Evolutionary conservation across 805 yeast species (phyloP).

Genomic region (Jamesozyma rosinii): DNA sequence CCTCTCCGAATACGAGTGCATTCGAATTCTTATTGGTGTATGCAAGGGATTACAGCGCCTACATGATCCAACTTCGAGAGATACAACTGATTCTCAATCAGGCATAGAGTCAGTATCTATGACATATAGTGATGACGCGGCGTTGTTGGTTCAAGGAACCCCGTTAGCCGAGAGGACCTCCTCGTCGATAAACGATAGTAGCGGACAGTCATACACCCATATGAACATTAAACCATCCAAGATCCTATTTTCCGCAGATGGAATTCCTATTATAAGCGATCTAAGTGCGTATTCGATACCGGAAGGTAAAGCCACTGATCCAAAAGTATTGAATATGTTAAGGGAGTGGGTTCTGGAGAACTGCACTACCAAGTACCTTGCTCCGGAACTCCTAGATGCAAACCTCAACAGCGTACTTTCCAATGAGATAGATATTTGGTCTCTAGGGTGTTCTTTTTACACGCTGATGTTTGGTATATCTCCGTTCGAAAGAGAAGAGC

Average conservation of each 20-base stretch:
- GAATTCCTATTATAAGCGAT: slow-evolving; percentile 72
- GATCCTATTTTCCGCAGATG: slow-evolving; percentile 67
- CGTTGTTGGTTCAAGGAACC: slow-evolving; percentile 14
- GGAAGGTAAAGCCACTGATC: slow-evolving; percentile 40
- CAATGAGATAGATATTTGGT: slow-evolving; percentile 74
- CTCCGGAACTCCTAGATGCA: slow-evolving; percentile 83
- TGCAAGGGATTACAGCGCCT: slow-evolving; percentile 67
- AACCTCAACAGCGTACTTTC: slow-evolving; percentile 54
- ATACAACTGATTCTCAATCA: slow-evolving; percentile 4
- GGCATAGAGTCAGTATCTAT: slow-evolving; percentile 13
- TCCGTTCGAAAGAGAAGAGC: slow-evolving; percentile 81
- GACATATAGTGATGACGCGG: slow-evolving; percentile 23
- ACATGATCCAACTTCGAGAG: slow-evolving; percentile 38
- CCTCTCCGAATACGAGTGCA: slow-evolving; percentile 55
- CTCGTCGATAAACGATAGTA: background rate
- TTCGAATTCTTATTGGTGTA: slow-evolving; percentile 55
- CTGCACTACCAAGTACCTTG: slow-evolving; percentile 78
- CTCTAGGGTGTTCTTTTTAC: slow-evolving; percentile 77
- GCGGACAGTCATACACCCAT: slow-evolving; percentile 51
- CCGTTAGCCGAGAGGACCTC: slow-evolving; percentile 7
- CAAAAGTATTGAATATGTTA: slow-evolving; percentile 64
- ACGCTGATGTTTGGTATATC: slow-evolving; percentile 68
- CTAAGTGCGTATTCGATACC: slow-evolving; percentile 73
- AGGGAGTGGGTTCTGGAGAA: slow-evolving; percentile 70
- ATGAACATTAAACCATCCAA: slow-evolving; percentile 86